These are phyloP conservation scores for Stephania japonica DNA, from an alignment of 164 flowering plant genomes.

Conservation along the genomic window DNA sequence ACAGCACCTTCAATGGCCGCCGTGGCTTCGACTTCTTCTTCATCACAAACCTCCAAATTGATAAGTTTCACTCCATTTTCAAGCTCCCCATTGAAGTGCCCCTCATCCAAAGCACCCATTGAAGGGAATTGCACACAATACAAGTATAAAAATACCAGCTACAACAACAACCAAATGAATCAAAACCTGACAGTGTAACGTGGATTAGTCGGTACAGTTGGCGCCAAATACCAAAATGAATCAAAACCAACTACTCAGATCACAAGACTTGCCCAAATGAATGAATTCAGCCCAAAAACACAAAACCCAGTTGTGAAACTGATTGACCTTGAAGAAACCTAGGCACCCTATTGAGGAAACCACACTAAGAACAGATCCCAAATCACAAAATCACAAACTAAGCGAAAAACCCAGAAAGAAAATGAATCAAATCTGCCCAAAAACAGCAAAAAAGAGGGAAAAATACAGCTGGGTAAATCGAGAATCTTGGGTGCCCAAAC, in stretches of 20 bases:
- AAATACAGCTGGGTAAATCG: background rate
- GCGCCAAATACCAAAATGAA: background rate
- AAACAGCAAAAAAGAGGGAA: background rate
- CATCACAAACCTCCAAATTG: conserved; percentile 18
- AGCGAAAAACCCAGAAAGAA: background rate
- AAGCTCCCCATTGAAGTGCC: conserved; percentile 39
- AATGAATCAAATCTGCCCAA: background rate
- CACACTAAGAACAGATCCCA: background rate
- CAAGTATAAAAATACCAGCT: background rate
- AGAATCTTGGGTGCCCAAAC: background rate
- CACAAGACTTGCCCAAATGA: too few relatives aligned
- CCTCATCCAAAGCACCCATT: conserved; percentile 87
- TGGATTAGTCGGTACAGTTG: too few relatives aligned
- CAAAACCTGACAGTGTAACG: background rate
- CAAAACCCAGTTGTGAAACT: background rate
- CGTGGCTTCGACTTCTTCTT: conserved; percentile 30
- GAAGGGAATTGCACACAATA: conserved; percentile 14
- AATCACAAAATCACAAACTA: background rate
- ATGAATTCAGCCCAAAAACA: background rate
- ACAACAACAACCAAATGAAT: background rate
- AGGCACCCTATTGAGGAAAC: background rate
- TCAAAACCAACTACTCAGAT: background rate
- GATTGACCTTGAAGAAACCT: background rate
- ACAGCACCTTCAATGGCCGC: conserved; percentile 66
- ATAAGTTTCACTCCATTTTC: conserved; percentile 40